phyloP scores from a whole-genome alignment of 192 early-diverging fungal genomes.

The Geranomyces variabilis region DNA sequence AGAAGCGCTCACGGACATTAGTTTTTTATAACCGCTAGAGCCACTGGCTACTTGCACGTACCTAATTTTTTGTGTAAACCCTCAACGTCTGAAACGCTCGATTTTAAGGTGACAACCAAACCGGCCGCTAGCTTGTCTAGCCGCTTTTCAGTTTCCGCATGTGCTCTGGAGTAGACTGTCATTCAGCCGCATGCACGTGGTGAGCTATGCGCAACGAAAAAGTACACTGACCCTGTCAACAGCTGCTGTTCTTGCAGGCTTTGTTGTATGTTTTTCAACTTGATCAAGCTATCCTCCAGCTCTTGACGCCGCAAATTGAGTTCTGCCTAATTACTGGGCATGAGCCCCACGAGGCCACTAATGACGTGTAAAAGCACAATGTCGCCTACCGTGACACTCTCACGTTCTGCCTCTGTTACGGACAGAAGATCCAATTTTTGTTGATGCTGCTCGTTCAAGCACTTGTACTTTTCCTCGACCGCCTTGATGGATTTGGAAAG shows the following conservation, averaged over 20 bases:
- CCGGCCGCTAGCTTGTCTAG: constrained; percentile 44
- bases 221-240: constrained; percentile 28
- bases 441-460: constrained; percentile 38
- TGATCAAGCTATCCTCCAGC: constrained; percentile 27
- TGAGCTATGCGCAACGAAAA: constrained; percentile 1
- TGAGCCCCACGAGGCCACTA: too few relatives aligned
- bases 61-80: constrained; percentile 53
- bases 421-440: constrained; percentile 42
- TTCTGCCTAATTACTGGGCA: constrained; percentile 18
- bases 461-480: constrained; percentile 40
- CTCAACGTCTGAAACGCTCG: constrained; percentile 44
- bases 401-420: constrained; percentile 35
- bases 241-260: constrained; percentile 41
- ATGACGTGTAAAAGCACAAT: not conserved
- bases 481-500: constrained; percentile 41
- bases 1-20: not conserved
- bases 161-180: constrained; percentile 24
- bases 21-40: not conserved
- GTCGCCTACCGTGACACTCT: constrained; percentile 23
- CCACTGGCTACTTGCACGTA: constrained; percentile 1
- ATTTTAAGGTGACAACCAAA: constrained; percentile 41
- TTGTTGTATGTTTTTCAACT: constrained; percentile 26
- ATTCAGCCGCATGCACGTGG: not conserved
- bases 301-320: constrained; percentile 34
- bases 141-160: constrained; percentile 43